Base-by-base conservation (phyloP, 169 alveolate genomes). In the Theileria sp. region DNA sequence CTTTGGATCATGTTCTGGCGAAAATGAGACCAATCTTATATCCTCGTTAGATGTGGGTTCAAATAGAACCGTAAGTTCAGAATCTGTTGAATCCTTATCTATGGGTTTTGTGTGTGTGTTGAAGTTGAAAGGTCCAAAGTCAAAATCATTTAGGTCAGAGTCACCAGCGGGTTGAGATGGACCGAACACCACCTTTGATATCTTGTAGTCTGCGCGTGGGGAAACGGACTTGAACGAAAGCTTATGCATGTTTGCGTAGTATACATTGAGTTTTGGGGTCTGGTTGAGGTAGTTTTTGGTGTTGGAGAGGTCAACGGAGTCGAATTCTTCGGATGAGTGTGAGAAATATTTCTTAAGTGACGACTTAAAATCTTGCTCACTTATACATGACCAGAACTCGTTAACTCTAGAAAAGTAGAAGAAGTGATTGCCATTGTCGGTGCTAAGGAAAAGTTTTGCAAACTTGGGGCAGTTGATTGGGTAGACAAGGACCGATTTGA, bases 1-100 rank as follows among this genome's bases (percentile, higher is more conserved):
- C 72, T 64, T 64, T 17, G 72, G 72, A 21, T 64, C 72, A n/a
- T 64, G 23, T 21, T 23, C 32, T 1, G 72, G 72, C 0, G 72
- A 6, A 38, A 64, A 64, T 64, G 38, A 15, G 25, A 21, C 72
- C 72, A 64, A 13, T 25, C 72, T 21, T 21, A 64, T 64, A 38
- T n/a, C 25, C 72, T 64, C 72, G 49, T 64, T 64, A 17, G 32
- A 19, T 0, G 72, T 64, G 9, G 72, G 23, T 64, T 64, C 72
- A 21, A n/a, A 64, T 7, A 64, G 38, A 17, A n/a, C 32, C 7
- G n/a, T 64, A 8, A 26, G 38, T 8, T 64, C 50, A 28, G 38
- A 17, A 15, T 23, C 51, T 30, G 17, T 13, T 19, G 17, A 3
- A 5, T 64, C 72, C 6, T 34, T 13, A 3, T 4, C 51, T 21